These are phyloP conservation scores for Puccinia coronata DNA, from an alignment of 1,284 basidiomycete species.

Conservation along the genomic window DNA sequence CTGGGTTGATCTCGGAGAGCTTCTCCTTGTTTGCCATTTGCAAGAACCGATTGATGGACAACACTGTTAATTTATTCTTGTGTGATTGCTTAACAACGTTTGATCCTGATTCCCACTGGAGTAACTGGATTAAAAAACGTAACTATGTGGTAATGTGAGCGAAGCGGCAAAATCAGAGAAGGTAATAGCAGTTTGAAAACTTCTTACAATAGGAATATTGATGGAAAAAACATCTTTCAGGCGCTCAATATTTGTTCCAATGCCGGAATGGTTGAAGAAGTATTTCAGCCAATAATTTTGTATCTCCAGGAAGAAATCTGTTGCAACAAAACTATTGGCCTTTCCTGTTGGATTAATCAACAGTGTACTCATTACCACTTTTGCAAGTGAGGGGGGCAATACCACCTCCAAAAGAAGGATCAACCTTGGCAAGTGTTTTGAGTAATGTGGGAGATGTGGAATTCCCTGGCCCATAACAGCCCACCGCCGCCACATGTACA, in stretches of 20 bases:
- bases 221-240: slow-evolving; percentile 25
- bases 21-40: slow-evolving; percentile 19
- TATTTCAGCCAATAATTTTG: too few species aligned
- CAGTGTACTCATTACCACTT: neutral
- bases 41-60: neutral
- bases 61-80: neutral
- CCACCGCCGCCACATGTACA: slow-evolving; percentile 10
- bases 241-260: slow-evolving; percentile 19
- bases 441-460: slow-evolving; percentile 1
- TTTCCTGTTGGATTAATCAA: neutral
- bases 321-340: neutral
- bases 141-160: too few species aligned
- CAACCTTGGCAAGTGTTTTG: slow-evolving; percentile 15
- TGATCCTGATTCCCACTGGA: neutral
- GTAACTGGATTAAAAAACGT: neutral
- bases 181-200: neutral
- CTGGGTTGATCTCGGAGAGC: neutral
- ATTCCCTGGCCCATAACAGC: slow-evolving; percentile 19
- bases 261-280: slow-evolving; percentile 8
- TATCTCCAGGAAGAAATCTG: slow-evolving; percentile 12
- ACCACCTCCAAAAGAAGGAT: neutral
- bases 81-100: neutral
- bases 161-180: too few species aligned
- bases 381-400: neutral
- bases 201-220: neutral